A percentile compares a stretch with the other conserved stretches of the same genome.
These are phyloP conservation scores for Phytopythium mirpurense DNA, from an alignment of 352 stramenopile species.

Conservation along the genomic window DNA sequence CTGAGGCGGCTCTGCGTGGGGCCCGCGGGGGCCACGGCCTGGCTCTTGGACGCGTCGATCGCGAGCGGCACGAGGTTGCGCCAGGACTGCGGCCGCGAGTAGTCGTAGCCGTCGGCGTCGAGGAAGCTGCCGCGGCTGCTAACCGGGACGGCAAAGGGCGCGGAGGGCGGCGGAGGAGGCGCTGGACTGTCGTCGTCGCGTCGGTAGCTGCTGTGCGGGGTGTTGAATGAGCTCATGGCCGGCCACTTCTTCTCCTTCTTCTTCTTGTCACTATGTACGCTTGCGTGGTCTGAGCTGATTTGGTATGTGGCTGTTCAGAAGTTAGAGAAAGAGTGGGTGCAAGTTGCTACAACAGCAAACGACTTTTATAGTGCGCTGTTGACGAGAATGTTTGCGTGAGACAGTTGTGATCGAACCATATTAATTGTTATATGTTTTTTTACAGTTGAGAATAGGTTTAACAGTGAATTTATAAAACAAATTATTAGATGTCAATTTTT, in stretches of 20 bases:
- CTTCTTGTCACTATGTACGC: not conserved
- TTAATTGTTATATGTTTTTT: not conserved
- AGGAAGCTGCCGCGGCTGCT: not conserved
- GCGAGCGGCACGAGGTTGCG: slow-evolving; percentile 33
- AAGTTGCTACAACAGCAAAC: not conserved
- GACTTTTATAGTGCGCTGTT: not conserved
- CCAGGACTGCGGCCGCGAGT: slow-evolving; percentile 33
- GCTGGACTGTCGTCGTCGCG: too few species aligned
- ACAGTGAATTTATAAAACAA: too few species aligned
- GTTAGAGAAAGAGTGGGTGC: not conserved
- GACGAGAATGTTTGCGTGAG: not conserved
- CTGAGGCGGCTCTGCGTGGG: not conserved
- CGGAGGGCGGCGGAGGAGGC: slow-evolving; percentile 4
- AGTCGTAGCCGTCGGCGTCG: slow-evolving; percentile 18
- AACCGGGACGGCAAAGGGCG: slow-evolving; percentile 11
- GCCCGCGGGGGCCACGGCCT: not conserved
- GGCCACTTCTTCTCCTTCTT: not conserved
- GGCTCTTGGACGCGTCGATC: slow-evolving; percentile 8
- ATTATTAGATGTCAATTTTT: too few species aligned
- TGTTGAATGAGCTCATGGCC: slow-evolving; percentile 18
- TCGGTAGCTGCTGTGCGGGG: slow-evolving; percentile 5
- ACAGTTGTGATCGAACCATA: not conserved
- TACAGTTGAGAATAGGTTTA: too few species aligned
- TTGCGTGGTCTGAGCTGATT: not conserved
- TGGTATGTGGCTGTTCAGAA: not conserved